A percentile compares a stretch with the other conserved stretches of the same genome.
phyloP scores from a whole-genome alignment of 257 asterid genomes.

The Ocimum tenuiflorum region DNA sequence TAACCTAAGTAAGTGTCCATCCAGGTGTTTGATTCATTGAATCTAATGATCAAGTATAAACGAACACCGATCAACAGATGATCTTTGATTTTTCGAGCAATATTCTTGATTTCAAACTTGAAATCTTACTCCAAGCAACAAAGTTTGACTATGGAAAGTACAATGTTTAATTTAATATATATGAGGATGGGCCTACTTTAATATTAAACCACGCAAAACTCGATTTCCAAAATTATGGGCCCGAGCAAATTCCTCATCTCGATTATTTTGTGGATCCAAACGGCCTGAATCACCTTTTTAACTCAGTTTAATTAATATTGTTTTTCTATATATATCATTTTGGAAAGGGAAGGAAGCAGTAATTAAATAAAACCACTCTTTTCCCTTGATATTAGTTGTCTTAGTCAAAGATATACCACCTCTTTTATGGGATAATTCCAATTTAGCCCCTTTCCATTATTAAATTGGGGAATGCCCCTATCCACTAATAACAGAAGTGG shows the following conservation, averaged over 20 bases:
- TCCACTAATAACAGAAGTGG: not conserved
- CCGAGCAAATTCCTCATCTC: constrained; percentile 10
- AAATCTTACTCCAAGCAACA: no score
- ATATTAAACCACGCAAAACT: constrained; percentile 12
- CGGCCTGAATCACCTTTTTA: constrained; percentile 31
- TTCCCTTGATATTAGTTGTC: constrained; percentile 8
- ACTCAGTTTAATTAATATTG: constrained; percentile 1
- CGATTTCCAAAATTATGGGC: constrained; percentile 32
- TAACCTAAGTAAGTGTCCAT: no score
- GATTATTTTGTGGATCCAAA: constrained; percentile 25
- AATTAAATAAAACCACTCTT: not conserved
- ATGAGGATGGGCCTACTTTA: constrained; percentile 21
- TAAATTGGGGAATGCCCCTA: not conserved
- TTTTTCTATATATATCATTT: not conserved
- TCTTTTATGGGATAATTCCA: not conserved
- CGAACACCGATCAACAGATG: no score
- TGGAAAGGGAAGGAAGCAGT: not conserved
- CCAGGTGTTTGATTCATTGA: no score
- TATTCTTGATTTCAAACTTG: no score
- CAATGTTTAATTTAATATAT: constrained; percentile 7
- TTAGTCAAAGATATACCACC: constrained; percentile 21
- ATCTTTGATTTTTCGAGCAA: no score
- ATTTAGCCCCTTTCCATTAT: constrained; percentile 6
- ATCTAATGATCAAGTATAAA: no score
- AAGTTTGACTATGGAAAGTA: not conserved